Evolutionary conservation across 2,329 filamentous ascomycete species (phyloP).

Genomic region (Diaporthe helianthi): DNA sequence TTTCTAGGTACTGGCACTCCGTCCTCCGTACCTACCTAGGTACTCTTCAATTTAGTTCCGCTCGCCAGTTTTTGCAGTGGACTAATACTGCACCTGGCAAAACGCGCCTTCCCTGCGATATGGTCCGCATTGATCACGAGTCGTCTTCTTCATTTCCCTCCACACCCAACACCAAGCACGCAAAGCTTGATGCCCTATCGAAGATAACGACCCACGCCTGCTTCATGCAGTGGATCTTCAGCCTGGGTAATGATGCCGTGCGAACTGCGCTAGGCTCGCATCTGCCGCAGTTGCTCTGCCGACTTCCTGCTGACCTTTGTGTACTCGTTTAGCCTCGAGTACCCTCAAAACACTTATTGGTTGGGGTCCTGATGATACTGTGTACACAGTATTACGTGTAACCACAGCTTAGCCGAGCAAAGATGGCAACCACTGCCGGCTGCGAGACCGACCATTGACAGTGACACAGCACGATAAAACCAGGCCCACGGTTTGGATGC

Average conservation of each 20-base stretch:
- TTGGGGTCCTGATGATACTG: neutral
- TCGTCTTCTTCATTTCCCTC: constrained; percentile 16
- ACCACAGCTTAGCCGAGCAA: neutral
- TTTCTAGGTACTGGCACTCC: neutral
- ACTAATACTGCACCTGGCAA: neutral
- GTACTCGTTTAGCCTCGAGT: neutral
- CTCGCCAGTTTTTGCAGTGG: neutral
- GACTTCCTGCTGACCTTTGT: neutral
- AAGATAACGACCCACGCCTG: neutral
- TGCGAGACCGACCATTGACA: neutral
- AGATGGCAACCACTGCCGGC: neutral
- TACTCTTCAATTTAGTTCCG: neutral
- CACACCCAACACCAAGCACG: neutral
- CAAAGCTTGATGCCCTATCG: neutral
- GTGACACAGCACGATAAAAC: neutral
- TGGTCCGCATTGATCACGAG: constrained; percentile 11
- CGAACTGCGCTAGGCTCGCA: neutral
- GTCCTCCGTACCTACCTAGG: no score
- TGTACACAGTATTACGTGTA: no score
- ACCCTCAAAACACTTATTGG: no score
- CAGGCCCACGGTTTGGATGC: constrained; percentile 8
- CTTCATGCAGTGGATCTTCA: constrained; percentile 9
- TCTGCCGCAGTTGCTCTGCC: neutral
- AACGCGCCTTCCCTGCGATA: constrained; percentile 11
- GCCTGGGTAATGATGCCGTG: neutral